These are phyloP conservation scores for Daedaleopsis nitida DNA, from an alignment of 768 basidiomycete species.

Conservation along the genomic window DNA sequence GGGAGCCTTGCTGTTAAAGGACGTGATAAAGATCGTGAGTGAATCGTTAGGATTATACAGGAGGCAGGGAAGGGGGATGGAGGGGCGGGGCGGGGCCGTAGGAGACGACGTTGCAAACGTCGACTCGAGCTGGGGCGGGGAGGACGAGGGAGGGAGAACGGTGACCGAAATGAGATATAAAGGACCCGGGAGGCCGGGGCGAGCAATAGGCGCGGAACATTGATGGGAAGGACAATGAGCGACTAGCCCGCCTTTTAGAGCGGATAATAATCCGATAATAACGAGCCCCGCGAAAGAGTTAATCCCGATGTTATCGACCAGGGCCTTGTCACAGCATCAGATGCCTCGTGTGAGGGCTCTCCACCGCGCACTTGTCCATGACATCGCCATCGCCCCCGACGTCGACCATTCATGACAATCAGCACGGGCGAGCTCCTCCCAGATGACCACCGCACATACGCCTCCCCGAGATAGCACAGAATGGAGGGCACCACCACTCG, in stretches of 20 bases:
- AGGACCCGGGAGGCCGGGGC: conserved; percentile 28
- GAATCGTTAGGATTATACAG: conserved; percentile 25
- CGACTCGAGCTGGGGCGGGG: conserved; percentile 23
- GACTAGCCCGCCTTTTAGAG: conserved; percentile 15
- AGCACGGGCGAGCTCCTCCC: neutral
- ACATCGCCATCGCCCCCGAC: conserved; percentile 14
- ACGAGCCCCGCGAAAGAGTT: conserved; percentile 6
- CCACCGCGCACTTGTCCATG: conserved; percentile 19
- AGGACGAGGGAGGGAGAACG: conserved; percentile 23
- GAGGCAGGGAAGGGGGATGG: conserved; percentile 13
- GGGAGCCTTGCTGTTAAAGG: conserved; percentile 8
- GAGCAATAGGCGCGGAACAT: conserved; percentile 23
- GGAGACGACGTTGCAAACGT: conserved; percentile 28
- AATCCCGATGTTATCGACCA: conserved; percentile 21
- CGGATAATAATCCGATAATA: conserved; percentile 23
- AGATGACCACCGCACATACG: neutral
- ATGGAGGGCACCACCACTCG: neutral
- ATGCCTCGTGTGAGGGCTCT: conserved; percentile 21
- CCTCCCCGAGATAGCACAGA: neutral
- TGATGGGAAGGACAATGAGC: conserved; percentile 25
- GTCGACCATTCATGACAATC: conserved; percentile 1
- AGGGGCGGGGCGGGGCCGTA: conserved; percentile 7
- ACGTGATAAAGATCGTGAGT: conserved; percentile 27
- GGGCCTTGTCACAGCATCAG: conserved; percentile 19
- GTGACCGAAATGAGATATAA: conserved; percentile 28